These are phyloP conservation scores for Suillus sp. DNA, from an alignment of 768 basidiomycete genomes.

Conservation along the genomic window DNA sequence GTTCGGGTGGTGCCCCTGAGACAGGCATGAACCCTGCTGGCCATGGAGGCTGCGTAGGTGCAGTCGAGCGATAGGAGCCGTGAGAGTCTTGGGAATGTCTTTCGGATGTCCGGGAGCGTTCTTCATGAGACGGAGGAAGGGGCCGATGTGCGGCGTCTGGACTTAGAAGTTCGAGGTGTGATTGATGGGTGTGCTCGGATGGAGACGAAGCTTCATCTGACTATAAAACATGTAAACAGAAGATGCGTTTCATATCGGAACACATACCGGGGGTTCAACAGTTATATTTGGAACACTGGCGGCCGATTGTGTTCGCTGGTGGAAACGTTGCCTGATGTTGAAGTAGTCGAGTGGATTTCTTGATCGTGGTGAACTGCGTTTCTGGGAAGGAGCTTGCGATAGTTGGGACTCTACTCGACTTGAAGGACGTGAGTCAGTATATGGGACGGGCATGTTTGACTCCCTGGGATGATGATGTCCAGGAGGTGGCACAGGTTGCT, in stretches of 20 bases:
- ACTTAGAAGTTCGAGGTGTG: constrained; percentile 45
- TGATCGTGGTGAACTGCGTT: constrained; percentile 15
- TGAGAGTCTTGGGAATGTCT: background rate
- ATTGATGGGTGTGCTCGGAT: constrained; percentile 32
- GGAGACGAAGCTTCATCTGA: constrained; percentile 41
- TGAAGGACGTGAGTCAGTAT: constrained; percentile 23
- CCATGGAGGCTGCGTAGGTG: constrained; percentile 15
- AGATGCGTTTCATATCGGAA: background rate
- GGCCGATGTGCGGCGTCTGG: constrained; percentile 39
- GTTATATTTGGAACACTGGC: constrained; percentile 44
- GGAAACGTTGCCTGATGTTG: constrained; percentile 27
- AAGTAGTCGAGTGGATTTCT: constrained; percentile 28
- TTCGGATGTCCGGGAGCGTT: constrained; percentile 2
- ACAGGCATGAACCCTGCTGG: constrained; percentile 26
- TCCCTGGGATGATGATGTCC: constrained; percentile 37
- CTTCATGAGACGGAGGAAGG: constrained; percentile 20
- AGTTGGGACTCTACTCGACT: constrained; percentile 14
- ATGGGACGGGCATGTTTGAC: constrained; percentile 28
- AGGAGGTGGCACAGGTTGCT: background rate
- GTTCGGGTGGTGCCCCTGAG: background rate
- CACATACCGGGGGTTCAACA: constrained; percentile 47
- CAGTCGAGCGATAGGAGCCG: constrained; percentile 17
- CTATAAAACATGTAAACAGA: constrained; percentile 25
- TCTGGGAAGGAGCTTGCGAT: constrained; percentile 12
- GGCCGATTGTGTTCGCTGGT: constrained; percentile 35